Conservation (phyloP, 164 flowering plant genomes). For the Berberis vulgaris region DNA sequence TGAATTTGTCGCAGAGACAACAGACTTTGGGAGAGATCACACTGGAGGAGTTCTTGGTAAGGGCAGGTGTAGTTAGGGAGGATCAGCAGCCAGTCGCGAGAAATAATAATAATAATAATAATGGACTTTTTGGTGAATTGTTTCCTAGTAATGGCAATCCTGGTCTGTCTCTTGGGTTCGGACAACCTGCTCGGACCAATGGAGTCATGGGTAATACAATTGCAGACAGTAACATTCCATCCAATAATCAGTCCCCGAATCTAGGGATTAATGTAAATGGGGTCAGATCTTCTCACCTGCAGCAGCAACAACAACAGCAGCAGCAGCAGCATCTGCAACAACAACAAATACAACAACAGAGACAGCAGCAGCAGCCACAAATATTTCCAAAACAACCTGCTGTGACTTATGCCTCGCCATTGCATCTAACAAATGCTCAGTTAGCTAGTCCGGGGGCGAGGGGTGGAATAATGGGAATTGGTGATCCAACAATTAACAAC, state of each 20-base stretch:
- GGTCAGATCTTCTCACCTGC: slow-evolving; percentile 13
- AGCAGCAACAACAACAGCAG: slow-evolving; percentile 20
- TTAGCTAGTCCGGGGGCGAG: too few species aligned
- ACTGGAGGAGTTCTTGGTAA: slow-evolving; percentile 74
- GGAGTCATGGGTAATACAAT: slow-evolving; percentile 8
- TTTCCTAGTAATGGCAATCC: slow-evolving; percentile 12
- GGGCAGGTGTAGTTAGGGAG: slow-evolving; percentile 66
- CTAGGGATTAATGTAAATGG: slow-evolving; percentile 17
- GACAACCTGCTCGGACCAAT: slow-evolving; percentile 15
- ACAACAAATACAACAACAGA: slow-evolving; percentile 11
- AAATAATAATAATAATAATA: slow-evolving; percentile 8
- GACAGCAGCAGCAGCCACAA: neutral
- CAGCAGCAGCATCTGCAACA: slow-evolving; percentile 22
- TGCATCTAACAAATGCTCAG: too few species aligned
- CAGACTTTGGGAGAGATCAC: slow-evolving; percentile 47
- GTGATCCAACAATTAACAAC: too few species aligned
- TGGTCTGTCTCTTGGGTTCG: slow-evolving; percentile 21
- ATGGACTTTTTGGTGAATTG: slow-evolving; percentile 21
- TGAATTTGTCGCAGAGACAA: slow-evolving; percentile 23
- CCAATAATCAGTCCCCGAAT: slow-evolving; percentile 16
- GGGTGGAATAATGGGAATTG: too few species aligned
- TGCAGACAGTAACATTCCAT: slow-evolving; percentile 5
- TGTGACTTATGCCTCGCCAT: too few species aligned
- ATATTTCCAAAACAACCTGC: neutral
- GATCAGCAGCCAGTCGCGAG: slow-evolving; percentile 24